Evolutionary conservation across 2,329 filamentous ascomycete species (phyloP), one percentile per base, ranked within the genome.

Genomic region (Lachnellula arida): DNA sequence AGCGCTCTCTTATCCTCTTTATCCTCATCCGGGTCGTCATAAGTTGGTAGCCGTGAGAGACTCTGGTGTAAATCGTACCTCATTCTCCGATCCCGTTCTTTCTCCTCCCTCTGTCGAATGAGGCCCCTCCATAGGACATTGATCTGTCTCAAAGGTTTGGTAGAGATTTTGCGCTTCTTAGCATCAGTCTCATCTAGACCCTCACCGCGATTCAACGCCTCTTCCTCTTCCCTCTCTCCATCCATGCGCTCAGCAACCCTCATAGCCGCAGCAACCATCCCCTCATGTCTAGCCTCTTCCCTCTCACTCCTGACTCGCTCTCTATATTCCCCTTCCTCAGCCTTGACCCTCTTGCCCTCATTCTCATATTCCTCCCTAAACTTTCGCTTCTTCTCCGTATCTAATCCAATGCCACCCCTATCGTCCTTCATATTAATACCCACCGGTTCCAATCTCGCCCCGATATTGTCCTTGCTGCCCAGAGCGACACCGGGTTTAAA

Each of bases 61-160:
- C 81, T 86, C 65, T 88, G 81, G 60, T 87, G 80, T 15, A 91
- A 73, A 63, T 88, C 83, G 55, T 85, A 77, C 48, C 82, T 77
- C 78, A 86, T 85, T 55, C 82, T 74, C 5, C 80, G 73, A 53
- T 91, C 86, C 22, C 82, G 79, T 69, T 93, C 87, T 19, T 80
- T 83, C 66, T 89, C 84, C 61, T 88, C 82, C 34, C 90, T 80
- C 54, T 82, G 77, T 35, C 85, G 84, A 9, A 91, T 78, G 5
- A 96, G 75, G 0, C 86, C 86, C 0, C 94, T 82, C 78, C 91
- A 97, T 5, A 96, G 77, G 1, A 97, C 76, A 43, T 90, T 88
- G 58, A 95, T 82, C 28, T 83, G 80, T 58, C 81, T 84, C 12
- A 89, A 76, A 32, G 81, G 84, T 55, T 78, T 77, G 5, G 72